These are phyloP conservation scores for Bryoglossum gracile DNA, from an alignment of 495 filamentous ascomycete genomes.

Conservation along the genomic window DNA sequence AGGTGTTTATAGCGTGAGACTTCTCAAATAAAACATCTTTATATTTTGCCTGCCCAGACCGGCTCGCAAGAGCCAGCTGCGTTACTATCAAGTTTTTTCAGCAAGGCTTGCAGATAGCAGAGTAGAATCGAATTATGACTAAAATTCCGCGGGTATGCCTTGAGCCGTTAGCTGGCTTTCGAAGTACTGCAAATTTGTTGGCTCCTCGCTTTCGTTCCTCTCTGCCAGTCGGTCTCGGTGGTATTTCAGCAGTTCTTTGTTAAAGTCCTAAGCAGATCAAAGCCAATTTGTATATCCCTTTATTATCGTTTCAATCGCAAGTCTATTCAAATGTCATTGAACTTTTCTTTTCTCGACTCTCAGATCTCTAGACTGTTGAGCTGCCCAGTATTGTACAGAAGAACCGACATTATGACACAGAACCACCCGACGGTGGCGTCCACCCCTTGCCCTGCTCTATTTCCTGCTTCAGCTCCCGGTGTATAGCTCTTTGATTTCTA, in stretches of 20 bases:
- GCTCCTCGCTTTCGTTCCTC: neutral
- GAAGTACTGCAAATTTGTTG: neutral
- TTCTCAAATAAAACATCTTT: slow-evolving; percentile 13
- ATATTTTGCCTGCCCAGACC: slow-evolving; percentile 14
- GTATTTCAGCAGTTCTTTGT: neutral
- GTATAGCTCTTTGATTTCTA: too few relatives aligned
- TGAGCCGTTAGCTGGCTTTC: neutral
- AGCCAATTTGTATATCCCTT: neutral
- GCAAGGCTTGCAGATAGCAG: slow-evolving; percentile 12
- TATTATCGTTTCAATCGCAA: neutral
- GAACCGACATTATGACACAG: too few relatives aligned
- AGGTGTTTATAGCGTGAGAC: slow-evolving; percentile 12
- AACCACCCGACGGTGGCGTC: too few relatives aligned
- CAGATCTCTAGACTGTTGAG: too few relatives aligned
- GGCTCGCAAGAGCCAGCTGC: slow-evolving; percentile 13
- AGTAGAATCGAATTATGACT: slow-evolving; percentile 1
- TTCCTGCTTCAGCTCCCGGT: too few relatives aligned
- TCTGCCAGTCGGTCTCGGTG: neutral
- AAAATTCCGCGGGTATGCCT: neutral
- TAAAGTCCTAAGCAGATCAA: neutral
- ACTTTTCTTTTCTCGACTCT: neutral
- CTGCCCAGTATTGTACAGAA: too few relatives aligned
- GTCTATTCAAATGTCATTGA: neutral
- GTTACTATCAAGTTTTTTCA: slow-evolving; percentile 11
- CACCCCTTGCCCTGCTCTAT: too few relatives aligned